Percentiles rank a stretch among this genome's conserved stretches.
These are phyloP conservation scores for Xylaria sp. DNA, from an alignment of 2,329 filamentous ascomycete species.

Conservation along the genomic window DNA sequence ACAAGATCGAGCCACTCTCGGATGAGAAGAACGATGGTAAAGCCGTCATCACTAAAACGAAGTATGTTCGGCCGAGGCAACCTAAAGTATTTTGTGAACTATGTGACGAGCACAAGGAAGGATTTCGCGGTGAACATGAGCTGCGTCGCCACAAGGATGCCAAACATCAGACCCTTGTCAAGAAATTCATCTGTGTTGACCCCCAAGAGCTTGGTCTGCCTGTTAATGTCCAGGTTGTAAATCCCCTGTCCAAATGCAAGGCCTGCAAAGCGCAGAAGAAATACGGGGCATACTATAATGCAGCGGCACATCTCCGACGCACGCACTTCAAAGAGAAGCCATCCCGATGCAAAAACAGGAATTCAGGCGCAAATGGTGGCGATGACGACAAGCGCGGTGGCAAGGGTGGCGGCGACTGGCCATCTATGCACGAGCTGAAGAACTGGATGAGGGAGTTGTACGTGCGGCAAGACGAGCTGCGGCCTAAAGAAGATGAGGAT, in stretches of 20 bases:
- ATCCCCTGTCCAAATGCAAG: conserved; percentile 82
- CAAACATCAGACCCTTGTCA: conserved; percentile 69
- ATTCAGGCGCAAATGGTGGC: conserved; percentile 44
- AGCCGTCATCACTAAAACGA: conserved; percentile 55
- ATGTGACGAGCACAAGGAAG: conserved; percentile 78
- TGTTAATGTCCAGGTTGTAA: conserved; percentile 62
- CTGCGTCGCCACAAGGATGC: conserved; percentile 72
- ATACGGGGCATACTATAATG: conserved; percentile 95
- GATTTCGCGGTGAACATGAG: conserved; percentile 89
- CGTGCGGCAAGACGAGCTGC: conserved; percentile 51
- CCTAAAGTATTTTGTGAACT: conserved; percentile 74
- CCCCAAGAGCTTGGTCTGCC: conserved; percentile 55
- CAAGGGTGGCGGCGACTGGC: conserved; percentile 65
- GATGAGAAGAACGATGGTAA: conserved; percentile 55
- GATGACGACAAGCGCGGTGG: conserved; percentile 64
- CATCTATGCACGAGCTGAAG: conserved; percentile 66
- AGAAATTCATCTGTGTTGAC: conserved; percentile 69
- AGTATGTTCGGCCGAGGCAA: conserved; percentile 71
- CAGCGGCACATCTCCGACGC: conserved; percentile 86
- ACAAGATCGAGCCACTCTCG: conserved; percentile 39
- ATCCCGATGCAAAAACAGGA: conserved; percentile 57
- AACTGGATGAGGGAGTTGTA: conserved; percentile 67
- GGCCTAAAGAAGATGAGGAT: conserved; percentile 50
- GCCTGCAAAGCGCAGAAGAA: conserved; percentile 79
- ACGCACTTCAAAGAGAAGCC: conserved; percentile 82